phyloP scores from a whole-genome alignment of 768 basidiomycete species.

The Russula vinacea region DNA sequence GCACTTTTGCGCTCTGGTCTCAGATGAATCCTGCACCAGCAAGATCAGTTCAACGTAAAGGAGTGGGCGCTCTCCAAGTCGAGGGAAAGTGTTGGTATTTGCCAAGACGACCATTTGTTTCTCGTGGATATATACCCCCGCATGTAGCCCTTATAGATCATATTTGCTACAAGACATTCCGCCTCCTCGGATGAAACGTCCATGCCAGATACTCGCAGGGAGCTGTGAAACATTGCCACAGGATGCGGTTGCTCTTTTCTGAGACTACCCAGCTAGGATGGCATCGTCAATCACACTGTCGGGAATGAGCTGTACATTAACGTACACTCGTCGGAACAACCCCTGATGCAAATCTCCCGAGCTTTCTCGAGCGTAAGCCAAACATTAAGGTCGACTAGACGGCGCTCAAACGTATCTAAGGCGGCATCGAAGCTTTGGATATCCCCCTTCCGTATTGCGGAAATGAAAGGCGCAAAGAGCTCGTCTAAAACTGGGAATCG shows the following conservation, averaged over 20 bases:
- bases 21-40: not conserved
- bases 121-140: constrained; percentile 96
- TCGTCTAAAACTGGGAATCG: constrained; percentile 70
- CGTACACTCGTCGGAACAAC: constrained; percentile 74
- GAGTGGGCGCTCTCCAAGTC: constrained; percentile 56
- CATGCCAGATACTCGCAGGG: constrained; percentile 66
- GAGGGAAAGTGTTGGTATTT: constrained; percentile 75
- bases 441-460: constrained; percentile 74
- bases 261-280: constrained; percentile 70
- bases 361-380: constrained; percentile 87
- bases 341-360: constrained; percentile 83
- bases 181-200: constrained; percentile 76
- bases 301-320: constrained; percentile 27
- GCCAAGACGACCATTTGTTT: constrained; percentile 92
- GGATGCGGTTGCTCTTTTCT: constrained; percentile 76
- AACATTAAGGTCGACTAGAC: constrained; percentile 81
- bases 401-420: constrained; percentile 63
- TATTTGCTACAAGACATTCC: constrained; percentile 90
- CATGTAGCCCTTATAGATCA: constrained; percentile 92
- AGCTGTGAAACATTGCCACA: constrained; percentile 75
- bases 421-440: constrained; percentile 77
- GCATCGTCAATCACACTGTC: not conserved
- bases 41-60: constrained; percentile 37
- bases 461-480: constrained; percentile 77
- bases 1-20: not conserved